A percentile compares a stretch with the other conserved stretches of the same genome.
phyloP scores from a whole-genome alignment of 176 grass and related monocot species.

The Raddia distichophylla region DNA sequence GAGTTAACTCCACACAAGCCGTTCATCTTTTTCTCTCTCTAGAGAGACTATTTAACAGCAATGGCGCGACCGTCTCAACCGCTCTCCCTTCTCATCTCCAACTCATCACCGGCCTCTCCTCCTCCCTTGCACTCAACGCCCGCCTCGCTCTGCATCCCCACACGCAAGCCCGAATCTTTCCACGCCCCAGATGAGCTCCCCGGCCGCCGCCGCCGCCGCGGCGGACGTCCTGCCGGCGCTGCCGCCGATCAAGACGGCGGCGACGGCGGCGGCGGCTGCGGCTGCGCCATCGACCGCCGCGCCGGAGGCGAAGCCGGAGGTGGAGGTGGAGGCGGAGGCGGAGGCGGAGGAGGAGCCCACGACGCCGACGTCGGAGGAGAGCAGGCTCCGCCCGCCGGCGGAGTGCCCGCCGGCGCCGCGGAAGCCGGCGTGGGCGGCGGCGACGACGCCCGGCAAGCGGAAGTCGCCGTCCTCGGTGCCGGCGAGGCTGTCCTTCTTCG shows the following conservation, averaged over 20 bases:
- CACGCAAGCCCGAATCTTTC: slow-evolving; percentile 16
- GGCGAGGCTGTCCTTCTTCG: slow-evolving; percentile 37
- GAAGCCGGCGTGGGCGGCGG: slow-evolving; percentile 31
- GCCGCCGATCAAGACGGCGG: slow-evolving; percentile 45
- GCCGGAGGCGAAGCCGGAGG: background rate
- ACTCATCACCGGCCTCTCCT: background rate
- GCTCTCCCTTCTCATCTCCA: background rate
- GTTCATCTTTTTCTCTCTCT: slow-evolving; percentile 9
- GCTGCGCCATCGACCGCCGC: slow-evolving; percentile 4
- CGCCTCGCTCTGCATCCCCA: background rate
- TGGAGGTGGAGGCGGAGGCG: background rate
- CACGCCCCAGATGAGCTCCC: slow-evolving; percentile 27
- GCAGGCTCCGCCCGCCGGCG: slow-evolving; percentile 40
- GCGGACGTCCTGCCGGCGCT: slow-evolving; percentile 26
- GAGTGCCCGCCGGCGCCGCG: slow-evolving; percentile 63
- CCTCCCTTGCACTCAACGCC: slow-evolving; percentile 1
- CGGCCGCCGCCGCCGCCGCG: slow-evolving; percentile 27
- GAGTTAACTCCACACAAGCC: slow-evolving; percentile 11
- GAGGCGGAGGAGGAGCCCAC: slow-evolving; percentile 35
- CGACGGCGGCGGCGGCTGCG: slow-evolving; percentile 12
- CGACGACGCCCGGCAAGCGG: slow-evolving; percentile 11
- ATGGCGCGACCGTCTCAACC: slow-evolving; percentile 41
- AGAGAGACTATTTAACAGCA: slow-evolving; percentile 52
- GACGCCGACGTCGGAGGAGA: slow-evolving; percentile 70
- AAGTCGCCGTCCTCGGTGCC: slow-evolving; percentile 2